A percentile compares a stretch with the other conserved stretches of the same genome.
phyloP scores from a whole-genome alignment of 345 rosid genomes.

The Chamaenerion angustifolium region DNA sequence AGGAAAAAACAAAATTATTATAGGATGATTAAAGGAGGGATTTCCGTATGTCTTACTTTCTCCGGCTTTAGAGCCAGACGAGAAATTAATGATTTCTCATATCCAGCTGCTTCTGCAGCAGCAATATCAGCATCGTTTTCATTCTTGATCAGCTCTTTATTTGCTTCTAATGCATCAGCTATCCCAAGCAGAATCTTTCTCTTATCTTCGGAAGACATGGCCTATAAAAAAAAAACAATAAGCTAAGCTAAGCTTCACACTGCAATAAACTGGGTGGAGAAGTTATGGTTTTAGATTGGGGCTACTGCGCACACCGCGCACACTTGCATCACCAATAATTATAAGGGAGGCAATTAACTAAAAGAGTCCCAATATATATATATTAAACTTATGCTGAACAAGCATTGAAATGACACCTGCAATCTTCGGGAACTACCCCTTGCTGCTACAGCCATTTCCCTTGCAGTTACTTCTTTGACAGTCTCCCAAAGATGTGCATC shows the following conservation, averaged over 20 bases:
- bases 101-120: slow-evolving; percentile 67
- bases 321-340: too few species aligned
- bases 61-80: slow-evolving; percentile 77
- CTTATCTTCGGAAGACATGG: slow-evolving; percentile 61
- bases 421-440: slow-evolving; percentile 86
- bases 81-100: slow-evolving; percentile 65
- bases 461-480: slow-evolving; percentile 39
- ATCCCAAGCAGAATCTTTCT: slow-evolving; percentile 56
- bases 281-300: background rate
- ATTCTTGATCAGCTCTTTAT: slow-evolving; percentile 38
- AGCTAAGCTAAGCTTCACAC: background rate
- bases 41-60: slow-evolving; percentile 36
- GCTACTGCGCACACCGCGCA: too few species aligned
- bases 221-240: slow-evolving; percentile 21
- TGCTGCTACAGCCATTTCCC: slow-evolving; percentile 93
- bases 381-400: background rate
- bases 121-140: slow-evolving; percentile 84
- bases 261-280: background rate
- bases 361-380: background rate
- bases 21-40: background rate
- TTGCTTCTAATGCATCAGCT: slow-evolving; percentile 80
- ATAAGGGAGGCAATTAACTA: background rate
- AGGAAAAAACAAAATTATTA: background rate
- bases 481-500: slow-evolving; percentile 71
- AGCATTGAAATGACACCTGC: slow-evolving; percentile 41